Conservation (phyloP, 192 early-diverging fungal species). For the Chytriomyces sp. region DNA sequence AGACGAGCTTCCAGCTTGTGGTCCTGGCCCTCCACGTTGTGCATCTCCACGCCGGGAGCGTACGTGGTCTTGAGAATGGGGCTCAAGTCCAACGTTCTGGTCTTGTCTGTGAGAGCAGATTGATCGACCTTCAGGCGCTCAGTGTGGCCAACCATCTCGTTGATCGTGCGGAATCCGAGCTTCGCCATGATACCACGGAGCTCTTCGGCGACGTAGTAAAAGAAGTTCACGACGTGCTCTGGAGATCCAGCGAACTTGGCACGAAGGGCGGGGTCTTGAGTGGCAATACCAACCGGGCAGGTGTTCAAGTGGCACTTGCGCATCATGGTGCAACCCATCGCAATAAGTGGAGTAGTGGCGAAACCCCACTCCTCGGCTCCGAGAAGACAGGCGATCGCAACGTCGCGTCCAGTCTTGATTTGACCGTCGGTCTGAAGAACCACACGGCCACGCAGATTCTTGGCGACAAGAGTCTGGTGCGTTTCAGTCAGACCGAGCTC, state of each 20-base stretch:
- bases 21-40: conserved; percentile 82
- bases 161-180: conserved; percentile 89
- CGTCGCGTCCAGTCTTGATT: conserved; percentile 95
- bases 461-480: conserved; percentile 97
- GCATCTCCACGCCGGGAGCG: conserved; percentile 84
- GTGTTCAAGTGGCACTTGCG: conserved; percentile 82
- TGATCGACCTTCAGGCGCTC: conserved; percentile 84
- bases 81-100: conserved; percentile 78
- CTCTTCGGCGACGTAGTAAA: conserved; percentile 96
- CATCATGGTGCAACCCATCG: conserved; percentile 97
- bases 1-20: conserved; percentile 84
- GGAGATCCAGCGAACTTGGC: conserved; percentile 92
- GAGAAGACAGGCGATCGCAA: conserved; percentile 94
- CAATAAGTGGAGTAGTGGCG: conserved; percentile 97
- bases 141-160: conserved; percentile 94
- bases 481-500: conserved; percentile 98
- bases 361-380: conserved; percentile 99
- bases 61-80: conserved; percentile 84
- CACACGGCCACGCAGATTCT: conserved; percentile 94
- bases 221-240: conserved; percentile 99
- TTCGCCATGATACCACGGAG: conserved; percentile 89
- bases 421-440: conserved; percentile 98
- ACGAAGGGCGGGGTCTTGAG: conserved; percentile 92
- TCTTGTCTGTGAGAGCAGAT: conserved; percentile 77
- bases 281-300: conserved; percentile 97